A percentile compares a stretch with the other conserved stretches of the same genome.
Conservation (phyloP, 805 yeast genomes). For the Lachancea waltii region DNA sequence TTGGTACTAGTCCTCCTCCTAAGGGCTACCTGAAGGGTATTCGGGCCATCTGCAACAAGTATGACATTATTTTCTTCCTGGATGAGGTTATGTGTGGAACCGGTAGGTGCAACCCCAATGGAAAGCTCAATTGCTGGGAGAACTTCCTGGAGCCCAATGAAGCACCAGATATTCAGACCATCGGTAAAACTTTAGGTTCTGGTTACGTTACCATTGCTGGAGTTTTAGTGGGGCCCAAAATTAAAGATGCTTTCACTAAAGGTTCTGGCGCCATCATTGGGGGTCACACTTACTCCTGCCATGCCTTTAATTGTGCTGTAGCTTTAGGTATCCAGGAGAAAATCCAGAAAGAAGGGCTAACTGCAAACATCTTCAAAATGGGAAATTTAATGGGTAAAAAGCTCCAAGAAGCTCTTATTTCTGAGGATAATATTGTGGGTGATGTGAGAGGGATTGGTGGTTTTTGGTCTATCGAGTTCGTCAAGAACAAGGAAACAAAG, state of each 20-base stretch:
- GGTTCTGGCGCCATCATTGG: constrained; percentile 40
- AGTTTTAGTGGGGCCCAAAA: constrained; percentile 37
- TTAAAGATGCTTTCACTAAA: constrained; percentile 33
- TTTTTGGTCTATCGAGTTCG: constrained; percentile 53
- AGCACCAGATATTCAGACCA: constrained; percentile 42
- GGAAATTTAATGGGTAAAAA: constrained; percentile 39
- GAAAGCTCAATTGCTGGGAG: constrained; percentile 44
- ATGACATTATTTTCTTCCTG: constrained; percentile 43
- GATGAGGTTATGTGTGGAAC: constrained; percentile 57
- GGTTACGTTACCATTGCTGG: constrained; percentile 48
- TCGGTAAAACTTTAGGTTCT: constrained; percentile 45
- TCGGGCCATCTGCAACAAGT: constrained; percentile 43
- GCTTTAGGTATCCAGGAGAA: constrained; percentile 43
- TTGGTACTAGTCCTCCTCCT: constrained; percentile 41
- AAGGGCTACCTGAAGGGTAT: constrained; percentile 43
- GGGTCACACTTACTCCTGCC: constrained; percentile 48
- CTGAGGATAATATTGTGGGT: constrained; percentile 40
- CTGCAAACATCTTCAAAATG: constrained; percentile 38
- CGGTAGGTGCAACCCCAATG: constrained; percentile 40
- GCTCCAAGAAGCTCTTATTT: constrained; percentile 32
- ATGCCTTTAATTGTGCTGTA: constrained; percentile 41
- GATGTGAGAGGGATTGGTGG: constrained; percentile 60
- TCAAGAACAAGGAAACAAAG: constrained; percentile 45
- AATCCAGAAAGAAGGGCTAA: constrained; percentile 29
- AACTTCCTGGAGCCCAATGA: constrained; percentile 34